Percentiles rank a stretch among this genome's conserved stretches.
phyloP scores from a whole-genome alignment of 2,329 filamentous ascomycete genomes.

The Cytospora mali region DNA sequence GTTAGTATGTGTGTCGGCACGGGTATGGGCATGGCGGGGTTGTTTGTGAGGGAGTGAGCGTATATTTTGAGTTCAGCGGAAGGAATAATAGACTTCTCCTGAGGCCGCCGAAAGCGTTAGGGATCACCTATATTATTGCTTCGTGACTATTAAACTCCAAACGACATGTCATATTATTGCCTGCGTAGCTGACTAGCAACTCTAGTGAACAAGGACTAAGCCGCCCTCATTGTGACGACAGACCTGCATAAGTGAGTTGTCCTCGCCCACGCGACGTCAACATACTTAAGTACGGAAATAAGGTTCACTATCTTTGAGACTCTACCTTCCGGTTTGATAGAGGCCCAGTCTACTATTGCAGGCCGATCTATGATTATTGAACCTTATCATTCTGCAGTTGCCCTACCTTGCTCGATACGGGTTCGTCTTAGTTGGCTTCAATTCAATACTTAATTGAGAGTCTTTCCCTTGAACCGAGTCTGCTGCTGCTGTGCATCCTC shows the following conservation, averaged over 20 bases:
- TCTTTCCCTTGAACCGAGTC: too few species aligned
- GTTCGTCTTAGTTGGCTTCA: not conserved
- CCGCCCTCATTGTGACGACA: not conserved
- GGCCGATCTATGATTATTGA: not conserved
- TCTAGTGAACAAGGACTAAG: not conserved
- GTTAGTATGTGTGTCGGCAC: conserved; percentile 90
- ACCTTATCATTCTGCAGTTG: not conserved
- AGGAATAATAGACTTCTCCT: not conserved
- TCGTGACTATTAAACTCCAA: not conserved
- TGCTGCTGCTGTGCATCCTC: too few species aligned
- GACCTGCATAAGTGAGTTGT: not conserved
- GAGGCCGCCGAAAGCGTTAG: not conserved
- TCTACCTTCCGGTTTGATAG: not conserved
- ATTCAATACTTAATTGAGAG: not conserved
- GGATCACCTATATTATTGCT: not conserved
- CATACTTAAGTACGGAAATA: not conserved
- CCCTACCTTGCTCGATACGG: not conserved
- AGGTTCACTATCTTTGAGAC: not conserved
- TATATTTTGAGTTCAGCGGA: not conserved
- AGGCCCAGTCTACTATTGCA: not conserved
- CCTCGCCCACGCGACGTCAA: not conserved
- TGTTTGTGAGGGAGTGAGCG: conserved; percentile 27
- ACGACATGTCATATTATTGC: not conserved
- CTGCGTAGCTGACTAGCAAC: not conserved
- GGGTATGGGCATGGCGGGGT: conserved; percentile 55